phyloP scores from a whole-genome alignment of 2,329 filamentous ascomycete species.

The Aplosporella prunicola region DNA sequence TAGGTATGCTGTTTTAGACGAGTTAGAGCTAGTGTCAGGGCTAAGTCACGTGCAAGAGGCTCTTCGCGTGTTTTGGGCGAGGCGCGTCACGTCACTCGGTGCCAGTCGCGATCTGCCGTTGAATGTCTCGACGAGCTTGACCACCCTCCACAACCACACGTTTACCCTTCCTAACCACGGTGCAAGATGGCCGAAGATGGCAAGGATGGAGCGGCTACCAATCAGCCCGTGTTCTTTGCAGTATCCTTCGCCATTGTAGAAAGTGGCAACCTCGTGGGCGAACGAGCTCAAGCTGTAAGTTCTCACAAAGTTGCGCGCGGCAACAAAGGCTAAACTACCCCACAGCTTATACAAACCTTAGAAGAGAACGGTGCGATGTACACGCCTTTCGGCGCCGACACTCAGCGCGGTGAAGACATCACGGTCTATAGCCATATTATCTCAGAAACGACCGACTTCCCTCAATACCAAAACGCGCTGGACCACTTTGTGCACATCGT shows the following conservation, averaged over 20 bases:
- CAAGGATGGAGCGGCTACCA: conserved; percentile 6
- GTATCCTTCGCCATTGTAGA: conserved; percentile 36
- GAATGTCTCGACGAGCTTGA: no score
- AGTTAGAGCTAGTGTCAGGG: no score
- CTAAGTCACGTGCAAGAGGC: no score
- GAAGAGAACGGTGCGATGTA: conserved; percentile 41
- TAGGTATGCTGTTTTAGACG: no score
- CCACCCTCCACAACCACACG: no score
- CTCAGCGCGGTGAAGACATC: conserved; percentile 32
- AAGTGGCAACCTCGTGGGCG: conserved; percentile 24
- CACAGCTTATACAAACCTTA: conserved; percentile 39
- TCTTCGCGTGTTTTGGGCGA: no score
- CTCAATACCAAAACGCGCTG: conserved; percentile 67
- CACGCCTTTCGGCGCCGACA: conserved; percentile 28
- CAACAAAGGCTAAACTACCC: no score
- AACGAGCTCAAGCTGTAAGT: conserved; percentile 18
- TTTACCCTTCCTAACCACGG: no score
- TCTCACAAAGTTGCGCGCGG: no score
- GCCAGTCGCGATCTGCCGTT: no score
- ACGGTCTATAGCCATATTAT: conserved; percentile 53
- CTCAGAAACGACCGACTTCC: conserved; percentile 78
- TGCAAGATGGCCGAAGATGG: not conserved
- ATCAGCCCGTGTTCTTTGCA: conserved; percentile 29
- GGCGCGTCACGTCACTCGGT: no score
- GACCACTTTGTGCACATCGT: conserved; percentile 77